A percentile compares a stretch with the other conserved stretches of the same genome.
Conservation (phyloP, 2,329 filamentous ascomycete species). For the Arthrinium puccinioides region DNA sequence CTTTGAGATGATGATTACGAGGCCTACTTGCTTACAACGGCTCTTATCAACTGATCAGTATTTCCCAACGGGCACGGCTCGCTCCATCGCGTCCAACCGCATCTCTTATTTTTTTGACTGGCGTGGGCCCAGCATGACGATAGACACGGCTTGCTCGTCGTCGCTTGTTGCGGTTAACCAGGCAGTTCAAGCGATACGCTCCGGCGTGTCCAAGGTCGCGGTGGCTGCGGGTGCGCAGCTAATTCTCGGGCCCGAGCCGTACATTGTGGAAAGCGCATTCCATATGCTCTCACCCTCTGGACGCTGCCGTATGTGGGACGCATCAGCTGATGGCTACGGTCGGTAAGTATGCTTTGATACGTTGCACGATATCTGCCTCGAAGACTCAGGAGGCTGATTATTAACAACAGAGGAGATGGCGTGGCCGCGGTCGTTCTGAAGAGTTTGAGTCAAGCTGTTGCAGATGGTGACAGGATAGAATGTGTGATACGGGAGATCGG, state of each 20-base stretch:
- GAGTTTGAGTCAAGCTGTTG: conserved; percentile 38
- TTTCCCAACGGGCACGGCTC: neutral
- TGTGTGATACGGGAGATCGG: conserved; percentile 40
- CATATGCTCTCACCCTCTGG: neutral
- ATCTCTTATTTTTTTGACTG: neutral
- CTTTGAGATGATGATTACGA: neutral
- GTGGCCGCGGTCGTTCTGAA: conserved; percentile 44
- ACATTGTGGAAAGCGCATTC: neutral
- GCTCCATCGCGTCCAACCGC: neutral
- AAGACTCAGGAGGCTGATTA: neutral
- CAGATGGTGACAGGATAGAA: conserved; percentile 38
- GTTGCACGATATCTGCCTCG: neutral
- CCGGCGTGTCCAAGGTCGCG: neutral
- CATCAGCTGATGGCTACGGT: neutral
- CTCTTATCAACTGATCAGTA: neutral
- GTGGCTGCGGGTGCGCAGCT: neutral
- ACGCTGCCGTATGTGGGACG: neutral
- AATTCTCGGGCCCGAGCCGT: neutral
- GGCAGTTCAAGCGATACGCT: neutral
- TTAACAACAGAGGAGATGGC: conserved; percentile 36
- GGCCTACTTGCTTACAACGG: neutral
- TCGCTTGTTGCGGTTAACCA: neutral
- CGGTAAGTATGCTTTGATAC: neutral
- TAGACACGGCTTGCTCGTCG: neutral
- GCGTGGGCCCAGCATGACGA: neutral